Base-by-base conservation (phyloP, 805 yeast species). In the Millerozyma miso region DNA sequence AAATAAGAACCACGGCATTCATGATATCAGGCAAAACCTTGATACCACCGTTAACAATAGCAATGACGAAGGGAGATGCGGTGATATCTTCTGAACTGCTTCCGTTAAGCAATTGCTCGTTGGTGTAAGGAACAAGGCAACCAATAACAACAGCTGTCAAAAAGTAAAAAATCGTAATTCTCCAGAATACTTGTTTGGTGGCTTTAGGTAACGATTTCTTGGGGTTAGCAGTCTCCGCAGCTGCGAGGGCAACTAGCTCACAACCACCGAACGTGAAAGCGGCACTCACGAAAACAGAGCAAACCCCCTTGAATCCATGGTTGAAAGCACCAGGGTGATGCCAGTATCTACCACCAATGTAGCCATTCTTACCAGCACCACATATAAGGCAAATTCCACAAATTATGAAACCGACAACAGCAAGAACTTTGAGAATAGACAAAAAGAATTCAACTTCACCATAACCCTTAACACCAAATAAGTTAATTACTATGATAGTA, bases 11-110 rank as follows among this genome's bases (percentile, higher is more conserved):
- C 34, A 84, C 88, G 15, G 80, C 87, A 58, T 85, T 85, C 69
- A 85, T 82, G 47, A 85, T 77, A 41, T 82, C 79, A 40, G 90
- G 90, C 39, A 83, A 72, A 34, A 80, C 85, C 39, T 65, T 67
- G 51, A 84, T 79, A 51, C 84, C 83, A 23, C 79, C 85, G 41
- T 73, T 65, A 20, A 73, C 66, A 44, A 83, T 77, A 34, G 90
- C 88, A 61, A 84, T 74, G 50, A 84, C 90, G 56, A 83, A 84
- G 19, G 91, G 91, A 16, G 90, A 84, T 19, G 87, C 82, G 19
- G 80, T 63, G 14, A 32, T 32, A 51, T 80, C 79, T 35, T 38
- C 46, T 16, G 64, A 67, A 16, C 67, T 41, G 31, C 74, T 69
- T 1, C 74, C 53, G 37, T 81, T 80, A 14, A 73, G 71, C 45